A percentile compares a stretch with the other conserved stretches of the same genome.
Evolutionary conservation across 139 green algal genomes (phyloP).

Genomic region (Zygnema cylindricum): DNA sequence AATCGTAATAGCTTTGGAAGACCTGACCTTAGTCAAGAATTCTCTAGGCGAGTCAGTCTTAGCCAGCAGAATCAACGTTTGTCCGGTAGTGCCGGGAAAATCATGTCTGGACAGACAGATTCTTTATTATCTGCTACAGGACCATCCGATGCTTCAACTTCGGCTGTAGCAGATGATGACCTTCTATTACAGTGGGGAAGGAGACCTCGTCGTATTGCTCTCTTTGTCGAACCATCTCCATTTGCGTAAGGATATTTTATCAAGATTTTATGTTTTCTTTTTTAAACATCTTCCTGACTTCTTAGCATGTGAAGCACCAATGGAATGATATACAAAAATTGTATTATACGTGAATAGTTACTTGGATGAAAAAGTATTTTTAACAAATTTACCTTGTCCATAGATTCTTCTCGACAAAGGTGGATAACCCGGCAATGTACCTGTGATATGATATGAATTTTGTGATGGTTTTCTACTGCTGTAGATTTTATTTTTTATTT

Average conservation of each 20-base stretch:
- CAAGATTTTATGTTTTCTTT: too few species aligned
- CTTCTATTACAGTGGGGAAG: conserved; percentile 35
- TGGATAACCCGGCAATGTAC: too few species aligned
- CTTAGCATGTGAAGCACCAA: too few species aligned
- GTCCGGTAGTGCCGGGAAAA: neutral
- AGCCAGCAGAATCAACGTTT: neutral
- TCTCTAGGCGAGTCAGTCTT: neutral
- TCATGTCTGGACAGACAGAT: neutral
- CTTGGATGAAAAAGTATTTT: too few species aligned
- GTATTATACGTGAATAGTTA: too few species aligned
- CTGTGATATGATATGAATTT: too few species aligned
- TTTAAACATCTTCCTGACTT: too few species aligned
- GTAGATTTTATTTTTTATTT: too few species aligned
- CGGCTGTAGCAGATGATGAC: conserved; percentile 25
- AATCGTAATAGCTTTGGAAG: neutral
- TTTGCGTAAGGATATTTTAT: conserved; percentile 70
- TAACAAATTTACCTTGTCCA: too few species aligned
- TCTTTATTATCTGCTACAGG: neutral
- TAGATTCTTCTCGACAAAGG: too few species aligned
- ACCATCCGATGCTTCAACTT: neutral
- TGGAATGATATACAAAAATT: too few species aligned
- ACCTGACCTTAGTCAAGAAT: neutral
- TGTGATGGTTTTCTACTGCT: too few species aligned
- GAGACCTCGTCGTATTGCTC: conserved; percentile 49
- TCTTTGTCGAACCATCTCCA: conserved; percentile 70